Evolutionary conservation across 2,329 filamentous ascomycete genomes (phyloP), one percentile per base, ranked within the genome.

Genomic region (Stagonosporopsis vannaccii): DNA sequence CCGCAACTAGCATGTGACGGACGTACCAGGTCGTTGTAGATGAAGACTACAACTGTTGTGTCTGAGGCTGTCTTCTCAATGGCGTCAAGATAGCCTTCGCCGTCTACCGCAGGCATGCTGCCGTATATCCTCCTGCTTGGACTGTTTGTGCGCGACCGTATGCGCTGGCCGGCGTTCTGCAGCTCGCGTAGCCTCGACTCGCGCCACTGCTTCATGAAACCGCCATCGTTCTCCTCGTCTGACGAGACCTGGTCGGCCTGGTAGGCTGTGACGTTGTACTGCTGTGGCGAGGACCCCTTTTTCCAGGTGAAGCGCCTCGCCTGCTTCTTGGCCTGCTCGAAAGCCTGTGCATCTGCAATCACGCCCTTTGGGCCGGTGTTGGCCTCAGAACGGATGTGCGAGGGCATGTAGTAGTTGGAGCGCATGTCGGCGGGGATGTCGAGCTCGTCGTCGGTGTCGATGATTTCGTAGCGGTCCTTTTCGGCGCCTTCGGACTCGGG

Each of bases 41-140:
- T 92, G 78, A 94, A 96, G 25, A 99, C 95, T 2, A 97, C 90
- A 2, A 98, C 93, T 3, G 90, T 85, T 0, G 91, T 94, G 42
- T 94, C 90, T 43, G 87, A 79, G 35, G 87, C 83, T 4, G 94
- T 91, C 78, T 92, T 95, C 79, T 99, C 95, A 66, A 98, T 92
- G 51, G 94, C 93, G 76, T 98, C 93, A n/a, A 99, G 84, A 70
- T 96, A 99, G 17, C 93, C 95, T 62, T 90, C 81, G 7, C 92
- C 94, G 80, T 98, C 93, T 1, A 98, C 95, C 56, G 87, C 84
- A 59, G 93, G 89, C 60, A 98, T 80, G 12, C 84, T 85, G 20
- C 95, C 95, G 73, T 90, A 98, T 55, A 89, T 82, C 62, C 90
- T 82, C 61, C 90, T 85, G 67, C 89, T 92, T 0, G 92, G 91